A percentile compares a stretch with the other conserved stretches of the same genome.
These are phyloP conservation scores for Xylaria sp. DNA, from an alignment of 2,329 filamentous ascomycete species.

Conservation along the genomic window DNA sequence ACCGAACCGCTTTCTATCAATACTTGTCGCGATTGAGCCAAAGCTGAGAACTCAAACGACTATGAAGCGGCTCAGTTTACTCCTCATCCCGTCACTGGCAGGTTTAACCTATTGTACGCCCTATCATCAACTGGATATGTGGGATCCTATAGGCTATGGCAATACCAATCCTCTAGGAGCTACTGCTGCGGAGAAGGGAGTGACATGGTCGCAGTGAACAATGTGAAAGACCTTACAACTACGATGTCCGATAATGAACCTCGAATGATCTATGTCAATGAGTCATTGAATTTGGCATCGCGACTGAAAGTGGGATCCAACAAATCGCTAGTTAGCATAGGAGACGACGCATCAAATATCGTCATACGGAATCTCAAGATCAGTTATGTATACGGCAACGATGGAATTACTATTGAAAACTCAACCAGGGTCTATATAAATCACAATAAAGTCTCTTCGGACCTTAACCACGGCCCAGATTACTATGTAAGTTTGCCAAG, in stretches of 20 bases:
- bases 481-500: constrained; percentile 18
- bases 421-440: constrained; percentile 29
- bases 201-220: neutral
- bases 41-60: neutral
- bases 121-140: neutral
- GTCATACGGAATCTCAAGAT: constrained; percentile 27
- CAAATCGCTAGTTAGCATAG: constrained; percentile 26
- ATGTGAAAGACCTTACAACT: constrained; percentile 14
- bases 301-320: constrained; percentile 21
- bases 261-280: constrained; percentile 15
- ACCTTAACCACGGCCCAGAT: constrained; percentile 30
- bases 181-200: constrained; percentile 17
- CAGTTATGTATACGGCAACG: constrained; percentile 24
- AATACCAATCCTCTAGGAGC: constrained; percentile 20
- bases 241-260: constrained; percentile 14
- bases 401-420: constrained; percentile 26
- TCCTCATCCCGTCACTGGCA: neutral
- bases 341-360: constrained; percentile 18
- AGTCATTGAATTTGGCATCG: constrained; percentile 28
- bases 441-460: constrained; percentile 30
- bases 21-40: neutral
- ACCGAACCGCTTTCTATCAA: neutral
- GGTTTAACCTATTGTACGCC: neutral
- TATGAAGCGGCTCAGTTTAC: neutral
- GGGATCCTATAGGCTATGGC: constrained; percentile 13